Evolutionary conservation across 768 basidiomycete genomes (phyloP), one percentile per base, ranked within the genome.

Genomic region (Mycena belliarum): DNA sequence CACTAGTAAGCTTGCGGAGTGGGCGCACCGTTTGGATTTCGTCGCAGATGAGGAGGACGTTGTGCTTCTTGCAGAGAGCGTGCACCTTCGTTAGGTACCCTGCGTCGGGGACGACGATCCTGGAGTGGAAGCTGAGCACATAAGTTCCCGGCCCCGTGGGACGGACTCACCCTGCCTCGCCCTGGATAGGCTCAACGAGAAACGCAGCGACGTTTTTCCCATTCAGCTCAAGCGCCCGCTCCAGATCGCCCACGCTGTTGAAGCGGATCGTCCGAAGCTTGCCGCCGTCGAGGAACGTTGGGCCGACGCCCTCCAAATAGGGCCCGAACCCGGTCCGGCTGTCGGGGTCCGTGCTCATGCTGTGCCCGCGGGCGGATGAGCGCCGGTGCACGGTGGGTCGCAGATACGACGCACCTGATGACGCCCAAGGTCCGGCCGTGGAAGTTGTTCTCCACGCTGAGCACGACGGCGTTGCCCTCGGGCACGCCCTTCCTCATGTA

Each of bases 161-260:
- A 32, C 29, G 46, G 33, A 62, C 90, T 43, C 70, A 93, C 92
- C 94, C 95, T 18, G 96, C 96, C 75, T 98, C 96, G n/a, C 96
- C 96, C 71, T 99, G 97, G 60, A 99, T 98, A 6, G 97, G 97
- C 74, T 99, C 97, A 4, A 99, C 83, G 54, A 99, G 80, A 79
- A 99, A 95, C 1, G 92, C 96, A 7, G 95, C 97, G 24, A 92
- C 86, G 56, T 90, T 80, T 60, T 88, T 73, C 10, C 96, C 95
- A 69, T 95, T 80, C 35, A 87, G 69, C 59, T 91, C 86, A 28
- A 99, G 72, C 6, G 93, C 96, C 12, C 79, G 78, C 69, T 87
- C 83, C n/a, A 98, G 72, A 66, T 97, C 96, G 21, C 84, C 85
- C 23, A 89, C 79, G 58, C 89, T 80, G 28, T 93, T 93, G 74